Evolutionary conservation across 495 filamentous ascomycete species (phyloP).

Genomic region (Neurospora sp.): DNA sequence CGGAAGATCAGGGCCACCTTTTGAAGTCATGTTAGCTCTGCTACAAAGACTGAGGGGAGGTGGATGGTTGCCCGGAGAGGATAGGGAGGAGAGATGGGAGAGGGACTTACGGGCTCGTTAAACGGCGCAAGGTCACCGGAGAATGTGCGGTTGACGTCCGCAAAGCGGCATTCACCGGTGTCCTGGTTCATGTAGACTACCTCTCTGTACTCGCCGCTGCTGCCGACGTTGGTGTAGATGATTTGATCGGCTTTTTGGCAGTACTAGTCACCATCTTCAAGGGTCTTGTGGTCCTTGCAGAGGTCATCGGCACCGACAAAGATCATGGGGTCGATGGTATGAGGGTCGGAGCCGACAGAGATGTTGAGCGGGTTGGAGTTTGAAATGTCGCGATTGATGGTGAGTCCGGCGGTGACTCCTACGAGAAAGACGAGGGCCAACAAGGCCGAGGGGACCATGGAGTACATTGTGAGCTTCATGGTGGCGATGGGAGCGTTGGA

Average conservation of each 20-base stretch:
- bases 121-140: conserved; percentile 52
- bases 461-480: background rate
- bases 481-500: background rate
- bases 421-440: background rate
- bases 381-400: too few relatives aligned
- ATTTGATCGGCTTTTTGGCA: conserved; percentile 48
- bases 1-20: conserved; percentile 58
- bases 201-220: conserved; percentile 46
- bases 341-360: background rate
- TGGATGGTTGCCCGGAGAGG: too few relatives aligned
- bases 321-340: background rate
- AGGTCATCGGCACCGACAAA: background rate
- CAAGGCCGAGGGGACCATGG: too few relatives aligned
- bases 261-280: conserved; percentile 39
- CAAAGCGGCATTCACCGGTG: conserved; percentile 40
- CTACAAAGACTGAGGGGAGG: too few relatives aligned
- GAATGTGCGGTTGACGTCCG: conserved; percentile 27
- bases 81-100: too few relatives aligned
- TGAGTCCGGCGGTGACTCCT: too few relatives aligned
- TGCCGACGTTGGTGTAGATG: conserved; percentile 48
- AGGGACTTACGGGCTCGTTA: conserved; percentile 48
- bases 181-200: conserved; percentile 46
- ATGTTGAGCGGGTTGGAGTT: too few relatives aligned
- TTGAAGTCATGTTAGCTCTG: too few relatives aligned
- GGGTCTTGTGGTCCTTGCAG: conserved; percentile 2